Percentiles rank a stretch among this genome's conserved stretches.
Evolutionary conservation across 345 rosid species (phyloP).

Genomic region (Populus tremula): DNA sequence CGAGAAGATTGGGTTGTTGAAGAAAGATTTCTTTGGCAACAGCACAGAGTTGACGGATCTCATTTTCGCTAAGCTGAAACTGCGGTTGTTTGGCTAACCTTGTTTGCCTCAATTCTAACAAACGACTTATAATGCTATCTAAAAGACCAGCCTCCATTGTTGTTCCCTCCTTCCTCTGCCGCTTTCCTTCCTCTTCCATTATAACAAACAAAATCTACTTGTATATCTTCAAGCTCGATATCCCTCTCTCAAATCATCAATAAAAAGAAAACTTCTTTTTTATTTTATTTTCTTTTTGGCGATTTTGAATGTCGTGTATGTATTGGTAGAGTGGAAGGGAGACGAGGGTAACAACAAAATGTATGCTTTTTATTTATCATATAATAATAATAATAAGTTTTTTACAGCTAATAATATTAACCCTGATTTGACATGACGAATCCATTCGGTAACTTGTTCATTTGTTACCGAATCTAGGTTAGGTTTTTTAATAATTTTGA

Average conservation of each 20-base stretch:
- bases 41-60: slow-evolving; percentile 79
- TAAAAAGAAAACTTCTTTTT: too few species aligned
- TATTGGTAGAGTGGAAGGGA: too few species aligned
- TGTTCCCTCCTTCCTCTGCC: slow-evolving; percentile 8
- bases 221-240: slow-evolving; percentile 13
- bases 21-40: slow-evolving; percentile 71
- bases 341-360: not conserved
- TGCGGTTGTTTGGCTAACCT: slow-evolving; percentile 62
- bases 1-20: slow-evolving; percentile 85
- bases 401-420: too few species aligned
- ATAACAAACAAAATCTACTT: slow-evolving; percentile 17
- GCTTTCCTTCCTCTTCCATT: slow-evolving; percentile 64
- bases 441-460: too few species aligned
- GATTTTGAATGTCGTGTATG: not conserved
- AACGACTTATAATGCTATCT: slow-evolving; percentile 66
- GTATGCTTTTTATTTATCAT: not conserved
- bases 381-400: too few species aligned
- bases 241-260: not conserved
- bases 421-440: too few species aligned
- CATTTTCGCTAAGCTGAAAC: slow-evolving; percentile 72
- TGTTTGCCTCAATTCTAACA: slow-evolving; percentile 58
- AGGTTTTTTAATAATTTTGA: too few species aligned
- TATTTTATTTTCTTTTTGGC: not conserved
- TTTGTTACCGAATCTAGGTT: too few species aligned
- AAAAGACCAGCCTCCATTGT: slow-evolving; percentile 56